Conservation (phyloP, 306 rosid genomes). For the Fragaria nilgerrensis region DNA sequence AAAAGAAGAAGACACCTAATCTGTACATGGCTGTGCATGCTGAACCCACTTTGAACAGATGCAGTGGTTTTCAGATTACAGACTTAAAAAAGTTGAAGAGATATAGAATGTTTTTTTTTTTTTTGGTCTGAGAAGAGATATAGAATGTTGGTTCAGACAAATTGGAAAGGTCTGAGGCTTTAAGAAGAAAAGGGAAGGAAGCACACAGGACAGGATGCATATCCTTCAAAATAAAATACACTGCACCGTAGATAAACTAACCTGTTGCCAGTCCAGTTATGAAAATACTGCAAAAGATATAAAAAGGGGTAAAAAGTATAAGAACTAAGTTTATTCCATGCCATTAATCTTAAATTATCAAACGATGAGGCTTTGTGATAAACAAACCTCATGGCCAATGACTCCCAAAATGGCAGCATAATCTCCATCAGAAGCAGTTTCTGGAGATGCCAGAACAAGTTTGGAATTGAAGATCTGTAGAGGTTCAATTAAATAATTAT, state of each 20-base stretch:
- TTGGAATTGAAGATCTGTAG: conserved; percentile 84
- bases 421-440: conserved; percentile 86
- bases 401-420: conserved; percentile 97
- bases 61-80: neutral
- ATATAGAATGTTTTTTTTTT: neutral
- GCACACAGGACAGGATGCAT: conserved; percentile 8
- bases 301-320: conserved; percentile 24
- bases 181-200: conserved; percentile 20
- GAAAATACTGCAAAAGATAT: conserved; percentile 80
- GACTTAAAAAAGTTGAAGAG: neutral
- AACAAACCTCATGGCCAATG: conserved; percentile 96
- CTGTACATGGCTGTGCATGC: neutral
- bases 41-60: conserved; percentile 12
- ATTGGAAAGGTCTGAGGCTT: neutral
- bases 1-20: neutral
- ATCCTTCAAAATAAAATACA: conserved; percentile 14
- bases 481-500: conserved; percentile 12
- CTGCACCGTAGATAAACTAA: conserved; percentile 26
- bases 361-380: conserved; percentile 18
- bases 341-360: conserved; percentile 19
- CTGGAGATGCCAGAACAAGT: conserved; percentile 96
- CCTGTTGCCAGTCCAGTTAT: conserved; percentile 99
- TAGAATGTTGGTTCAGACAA: neutral
- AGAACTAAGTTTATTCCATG: conserved; percentile 7
- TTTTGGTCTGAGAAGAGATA: neutral